Evolutionary conservation across 495 filamentous ascomycete species (phyloP), one percentile per base, ranked within the genome.

Genomic region (Neurospora sp.): DNA sequence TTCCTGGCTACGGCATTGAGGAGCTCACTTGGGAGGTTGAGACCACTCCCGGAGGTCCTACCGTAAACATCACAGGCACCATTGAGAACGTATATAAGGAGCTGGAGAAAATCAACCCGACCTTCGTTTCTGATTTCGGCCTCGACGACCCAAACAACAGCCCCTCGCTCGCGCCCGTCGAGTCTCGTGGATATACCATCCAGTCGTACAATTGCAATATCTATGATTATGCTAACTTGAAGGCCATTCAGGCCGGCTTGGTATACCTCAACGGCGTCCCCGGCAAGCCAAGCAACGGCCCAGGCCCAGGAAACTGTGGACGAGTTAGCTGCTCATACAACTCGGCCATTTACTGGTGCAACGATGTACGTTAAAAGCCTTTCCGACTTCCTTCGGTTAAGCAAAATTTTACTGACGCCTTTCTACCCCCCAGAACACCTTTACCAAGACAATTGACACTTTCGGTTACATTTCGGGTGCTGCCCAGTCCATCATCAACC

Each of bases 281-380:
- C 0, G 75, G 79, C 16, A 27, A 31, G 12, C 77, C 72, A 27
- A 31, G 35, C 18, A 74, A 75, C n/a, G 75, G 31, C 3, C 60
- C 78, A 6, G 80, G 80, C 5, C 80, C 79, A 0, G 23, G 75
- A 6, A 66, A 69, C 37, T 82, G 81, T 69, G 73, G 70, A 0
- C 75, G 79, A 3, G 74, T 82, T 11, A 76, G 72, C 38, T 82
- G 81, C 70, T 75, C 72, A 2, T 76, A 77, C n/a, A 69, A 69
- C 18, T 66, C 75, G 0, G 79, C 76, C 3, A 80, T 82, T 18
- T 79, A 35, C 2, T 76, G 77, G 75, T 82, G 80, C 72, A 82
- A 82, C 39, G 80, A 82, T 69, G 72, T 76, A 35, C 39, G 69
- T 44, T 0, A 40, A 0, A 40, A 40, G 0, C 0, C 11, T 40